Evolutionary conservation across 2,329 filamentous ascomycete genomes (phyloP), one percentile per base, ranked within the genome.

Genomic region (Colletotrichum tabaci): DNA sequence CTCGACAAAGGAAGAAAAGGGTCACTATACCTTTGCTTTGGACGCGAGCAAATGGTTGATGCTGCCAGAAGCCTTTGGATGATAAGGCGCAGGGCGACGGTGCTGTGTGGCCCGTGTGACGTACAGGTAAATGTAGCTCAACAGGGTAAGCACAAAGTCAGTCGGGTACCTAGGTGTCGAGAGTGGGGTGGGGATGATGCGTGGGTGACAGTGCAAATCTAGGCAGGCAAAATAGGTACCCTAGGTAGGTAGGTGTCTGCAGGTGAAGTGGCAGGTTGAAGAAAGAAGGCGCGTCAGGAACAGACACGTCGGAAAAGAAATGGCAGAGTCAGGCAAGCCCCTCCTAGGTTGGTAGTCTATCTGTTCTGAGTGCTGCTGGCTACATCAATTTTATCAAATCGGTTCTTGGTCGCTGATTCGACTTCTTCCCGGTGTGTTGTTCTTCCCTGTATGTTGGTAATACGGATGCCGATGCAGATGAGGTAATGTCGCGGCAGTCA

Each of bases 21-120:
- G 30, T 21, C 38, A 9, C 56, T 30, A 30, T 38, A 63, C 62
- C 61, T 69, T 46, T 58, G 35, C 40, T 55, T 21, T 57, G 53
- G 63, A 46, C 55, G 40, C 38, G 9, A 46, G 61, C 46, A 61
- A 47, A 46, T 40, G 35, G 61, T 53, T 68, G 53, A 57, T 57
- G 52, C 61, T 55, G 46, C 30, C 46, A 52, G 52, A 66, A 69
- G 61, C 52, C 57, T 69, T 58, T 58, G 66, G 61, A 46, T 49
- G 42, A 62, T 52, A 62, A 61, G 46, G 56, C 56, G 64, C 57
- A 50, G 68, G 64, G 64, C 63, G 68, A 67, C 44, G 52, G 65
- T 68, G 50, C 38, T 35, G 21, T 52, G n/a, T 21, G n/a, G 40
- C 44, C 38, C 30, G 38, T 52, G n/a, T 16, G n/a, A 50, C 18